These are phyloP conservation scores for Microcos paniculata DNA, from an alignment of 345 rosid species.

Conservation along the genomic window DNA sequence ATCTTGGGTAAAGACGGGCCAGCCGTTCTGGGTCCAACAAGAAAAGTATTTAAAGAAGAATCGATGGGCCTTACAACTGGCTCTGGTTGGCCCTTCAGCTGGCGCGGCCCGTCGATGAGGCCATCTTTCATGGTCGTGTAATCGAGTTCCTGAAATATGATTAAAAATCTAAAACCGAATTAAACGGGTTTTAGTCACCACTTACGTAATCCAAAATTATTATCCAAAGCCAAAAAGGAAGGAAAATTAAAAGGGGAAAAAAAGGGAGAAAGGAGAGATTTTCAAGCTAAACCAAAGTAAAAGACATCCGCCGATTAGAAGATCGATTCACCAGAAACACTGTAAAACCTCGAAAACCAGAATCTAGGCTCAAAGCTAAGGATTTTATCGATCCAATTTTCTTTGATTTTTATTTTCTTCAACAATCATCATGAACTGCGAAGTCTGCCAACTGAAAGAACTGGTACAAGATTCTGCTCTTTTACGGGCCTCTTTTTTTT, in stretches of 20 bases:
- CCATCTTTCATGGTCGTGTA: neutral
- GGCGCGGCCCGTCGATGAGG: neutral
- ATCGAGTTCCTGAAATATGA: too few species aligned
- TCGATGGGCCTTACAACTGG: neutral
- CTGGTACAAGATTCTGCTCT: constrained; percentile 43
- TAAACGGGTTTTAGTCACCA: neutral
- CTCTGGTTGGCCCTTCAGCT: neutral
- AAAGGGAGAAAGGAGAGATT: neutral
- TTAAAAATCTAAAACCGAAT: neutral
- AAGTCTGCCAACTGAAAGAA: constrained; percentile 92
- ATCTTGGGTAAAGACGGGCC: too few species aligned
- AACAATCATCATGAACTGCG: constrained; percentile 65
- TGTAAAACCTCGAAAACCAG: neutral
- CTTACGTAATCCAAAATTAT: neutral
- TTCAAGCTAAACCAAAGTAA: neutral
- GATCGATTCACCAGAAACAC: neutral
- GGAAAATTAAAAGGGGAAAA: neutral
- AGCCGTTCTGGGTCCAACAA: too few species aligned
- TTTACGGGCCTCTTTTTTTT: constrained; percentile 13
- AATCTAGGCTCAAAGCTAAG: neutral
- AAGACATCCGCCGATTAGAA: neutral
- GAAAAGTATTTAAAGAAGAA: too few species aligned
- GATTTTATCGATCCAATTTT: constrained; percentile 2
- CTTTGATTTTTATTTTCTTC: neutral
- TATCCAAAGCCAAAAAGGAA: neutral